Evolutionary conservation across 1,139 yeast species (phyloP).

Genomic region (Kodamaea fungicola): DNA sequence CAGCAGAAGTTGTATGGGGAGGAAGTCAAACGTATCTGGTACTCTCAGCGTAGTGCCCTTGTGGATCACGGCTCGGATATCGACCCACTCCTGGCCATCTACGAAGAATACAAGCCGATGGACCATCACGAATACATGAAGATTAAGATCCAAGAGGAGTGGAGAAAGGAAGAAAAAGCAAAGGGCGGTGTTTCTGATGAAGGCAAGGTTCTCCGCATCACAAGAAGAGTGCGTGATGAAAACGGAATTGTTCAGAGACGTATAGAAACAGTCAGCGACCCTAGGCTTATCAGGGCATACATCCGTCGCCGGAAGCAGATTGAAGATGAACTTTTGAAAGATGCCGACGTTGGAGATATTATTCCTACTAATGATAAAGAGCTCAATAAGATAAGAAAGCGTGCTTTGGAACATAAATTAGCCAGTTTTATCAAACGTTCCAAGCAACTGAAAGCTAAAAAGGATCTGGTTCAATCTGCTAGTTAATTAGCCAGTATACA

Average conservation of each 20-base stretch:
- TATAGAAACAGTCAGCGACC: conserved; percentile 76
- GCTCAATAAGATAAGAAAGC: conserved; percentile 72
- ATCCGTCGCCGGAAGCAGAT: conserved; percentile 72
- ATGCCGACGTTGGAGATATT: conserved; percentile 60
- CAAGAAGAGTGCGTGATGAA: conserved; percentile 77
- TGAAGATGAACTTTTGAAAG: conserved; percentile 62
- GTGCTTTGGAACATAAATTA: conserved; percentile 76
- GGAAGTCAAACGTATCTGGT: conserved; percentile 89
- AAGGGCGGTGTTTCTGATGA: conserved; percentile 15
- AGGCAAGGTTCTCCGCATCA: conserved; percentile 61
- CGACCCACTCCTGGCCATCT: conserved; percentile 23
- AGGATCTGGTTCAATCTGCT: conserved; percentile 43
- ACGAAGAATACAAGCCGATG: conserved; percentile 38
- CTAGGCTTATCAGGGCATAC: conserved; percentile 83
- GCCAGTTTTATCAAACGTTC: conserved; percentile 77
- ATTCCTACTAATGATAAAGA: conserved; percentile 85
- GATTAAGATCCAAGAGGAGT: conserved; percentile 33
- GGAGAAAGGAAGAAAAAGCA: conserved; percentile 30
- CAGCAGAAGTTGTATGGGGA: conserved; percentile 93
- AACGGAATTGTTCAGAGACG: conserved; percentile 85
- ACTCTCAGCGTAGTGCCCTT: conserved; percentile 70
- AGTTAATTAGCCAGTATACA: too few species aligned
- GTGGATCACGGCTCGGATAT: conserved; percentile 37
- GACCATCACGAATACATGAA: conserved; percentile 33
- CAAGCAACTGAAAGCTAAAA: conserved; percentile 41